phyloP scores from a whole-genome alignment of 1,284 basidiomycete species.

The Trametes pubescens region DNA sequence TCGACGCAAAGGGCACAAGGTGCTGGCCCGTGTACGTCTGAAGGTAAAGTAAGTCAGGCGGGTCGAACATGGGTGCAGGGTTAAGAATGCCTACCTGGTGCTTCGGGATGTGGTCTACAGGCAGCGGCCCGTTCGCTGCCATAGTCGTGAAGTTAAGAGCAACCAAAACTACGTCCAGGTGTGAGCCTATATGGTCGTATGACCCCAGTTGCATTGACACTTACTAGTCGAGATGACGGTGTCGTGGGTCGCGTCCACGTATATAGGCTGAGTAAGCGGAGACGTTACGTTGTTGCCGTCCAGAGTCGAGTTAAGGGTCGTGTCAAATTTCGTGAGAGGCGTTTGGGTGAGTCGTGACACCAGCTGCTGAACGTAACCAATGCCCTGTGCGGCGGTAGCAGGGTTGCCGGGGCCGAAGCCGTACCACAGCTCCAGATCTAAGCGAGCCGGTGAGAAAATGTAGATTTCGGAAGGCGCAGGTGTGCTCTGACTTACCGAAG shows the following conservation, averaged over 20 bases:
- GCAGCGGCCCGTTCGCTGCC: slow-evolving; percentile 60
- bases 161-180: slow-evolving; percentile 51
- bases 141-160: slow-evolving; percentile 71
- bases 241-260: slow-evolving; percentile 64
- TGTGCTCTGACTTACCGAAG: slow-evolving; percentile 41
- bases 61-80: not conserved
- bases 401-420: slow-evolving; percentile 63
- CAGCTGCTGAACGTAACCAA: slow-evolving; percentile 69
- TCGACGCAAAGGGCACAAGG: slow-evolving; percentile 62
- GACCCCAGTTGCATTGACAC: slow-evolving; percentile 17
- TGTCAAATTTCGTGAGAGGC: slow-evolving; percentile 57
- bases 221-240: slow-evolving; percentile 51
- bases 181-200: not conserved
- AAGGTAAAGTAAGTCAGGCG: not conserved
- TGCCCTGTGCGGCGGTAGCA: slow-evolving; percentile 62
- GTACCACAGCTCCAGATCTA: slow-evolving; percentile 58
- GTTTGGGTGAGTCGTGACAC: slow-evolving; percentile 58
- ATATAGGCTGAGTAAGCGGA: slow-evolving; percentile 68
- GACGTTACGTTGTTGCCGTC: slow-evolving; percentile 62
- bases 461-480: not conserved
- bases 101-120: slow-evolving; percentile 63
- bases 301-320: slow-evolving; percentile 64
- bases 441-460: not conserved
- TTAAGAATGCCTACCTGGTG: slow-evolving; percentile 49
- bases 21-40: slow-evolving; percentile 56